Evolutionary conservation across 768 basidiomycete species (phyloP).

Genomic region (Mycena galopus): DNA sequence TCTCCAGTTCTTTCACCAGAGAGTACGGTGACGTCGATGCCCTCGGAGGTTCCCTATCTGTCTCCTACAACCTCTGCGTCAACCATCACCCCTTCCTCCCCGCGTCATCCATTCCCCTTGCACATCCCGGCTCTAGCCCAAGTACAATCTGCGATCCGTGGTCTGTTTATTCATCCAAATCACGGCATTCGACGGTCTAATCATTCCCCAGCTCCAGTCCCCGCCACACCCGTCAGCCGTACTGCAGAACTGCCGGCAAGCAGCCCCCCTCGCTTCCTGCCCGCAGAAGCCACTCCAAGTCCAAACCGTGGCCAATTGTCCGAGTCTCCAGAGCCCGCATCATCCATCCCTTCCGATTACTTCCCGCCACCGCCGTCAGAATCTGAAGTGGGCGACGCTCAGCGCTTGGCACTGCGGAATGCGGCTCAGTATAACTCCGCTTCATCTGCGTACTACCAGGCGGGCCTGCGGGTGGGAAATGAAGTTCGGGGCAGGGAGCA

Average conservation of each 20-base stretch:
- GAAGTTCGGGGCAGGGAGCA: conserved; percentile 7
- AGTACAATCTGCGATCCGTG: conserved; percentile 42
- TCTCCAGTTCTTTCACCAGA: conserved; percentile 60
- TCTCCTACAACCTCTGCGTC: conserved; percentile 31
- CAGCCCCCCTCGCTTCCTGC: conserved; percentile 22
- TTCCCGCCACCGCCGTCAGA: conserved; percentile 48
- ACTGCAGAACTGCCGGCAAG: conserved; percentile 7
- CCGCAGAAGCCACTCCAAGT: conserved; percentile 29
- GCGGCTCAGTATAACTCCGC: conserved; percentile 56
- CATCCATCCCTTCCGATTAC: conserved; percentile 35
- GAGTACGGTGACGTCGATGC: conserved; percentile 53
- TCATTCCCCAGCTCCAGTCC: conserved; percentile 5
- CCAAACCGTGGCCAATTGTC: conserved; percentile 33
- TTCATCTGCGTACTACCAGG: conserved; percentile 52
- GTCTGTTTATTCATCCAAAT: conserved; percentile 36
- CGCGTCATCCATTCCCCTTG: conserved; percentile 38
- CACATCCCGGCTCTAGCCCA: conserved; percentile 42
- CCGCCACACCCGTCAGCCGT: conserved; percentile 17
- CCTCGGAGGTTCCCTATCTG: conserved; percentile 35
- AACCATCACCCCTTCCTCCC: conserved; percentile 9
- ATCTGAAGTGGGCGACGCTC: conserved; percentile 55
- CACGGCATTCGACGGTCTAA: conserved; percentile 3
- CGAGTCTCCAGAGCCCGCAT: conserved; percentile 34
- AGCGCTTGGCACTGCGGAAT: conserved; percentile 56
- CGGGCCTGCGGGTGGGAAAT: background rate